These are phyloP conservation scores for Neoboletus brunneissimus DNA, from an alignment of 768 basidiomycete species.

Conservation along the genomic window DNA sequence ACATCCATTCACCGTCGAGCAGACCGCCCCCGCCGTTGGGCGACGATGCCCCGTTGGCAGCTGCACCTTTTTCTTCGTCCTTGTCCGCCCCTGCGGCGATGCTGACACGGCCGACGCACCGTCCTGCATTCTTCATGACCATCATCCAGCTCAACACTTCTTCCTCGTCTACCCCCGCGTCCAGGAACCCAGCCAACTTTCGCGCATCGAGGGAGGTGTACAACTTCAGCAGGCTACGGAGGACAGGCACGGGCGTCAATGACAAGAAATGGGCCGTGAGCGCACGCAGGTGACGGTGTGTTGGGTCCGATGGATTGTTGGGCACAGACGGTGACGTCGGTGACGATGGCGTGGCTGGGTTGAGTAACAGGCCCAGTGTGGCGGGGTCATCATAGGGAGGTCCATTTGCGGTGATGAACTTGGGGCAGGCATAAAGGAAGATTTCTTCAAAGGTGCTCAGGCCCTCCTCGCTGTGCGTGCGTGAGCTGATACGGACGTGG, in stretches of 20 bases:
- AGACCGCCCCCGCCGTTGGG: conserved; percentile 44
- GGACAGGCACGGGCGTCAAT: conserved; percentile 73
- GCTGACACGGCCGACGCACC: conserved; percentile 55
- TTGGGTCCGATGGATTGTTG: conserved; percentile 53
- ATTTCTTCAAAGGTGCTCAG: conserved; percentile 52
- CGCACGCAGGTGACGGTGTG: conserved; percentile 77
- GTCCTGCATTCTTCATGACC: conserved; percentile 88
- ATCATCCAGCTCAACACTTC: conserved; percentile 95
- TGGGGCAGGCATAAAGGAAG: conserved; percentile 92
- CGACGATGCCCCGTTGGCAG: conserved; percentile 12
- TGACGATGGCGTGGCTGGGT: conserved; percentile 37
- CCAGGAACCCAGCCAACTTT: conserved; percentile 90
- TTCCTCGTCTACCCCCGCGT: conserved; percentile 75
- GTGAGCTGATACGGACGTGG: not conserved
- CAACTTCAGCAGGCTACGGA: conserved; percentile 89
- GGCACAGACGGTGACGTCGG: conserved; percentile 24
- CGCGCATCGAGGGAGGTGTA: conserved; percentile 91
- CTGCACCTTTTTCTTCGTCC: conserved; percentile 27
- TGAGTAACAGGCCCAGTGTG: conserved; percentile 50
- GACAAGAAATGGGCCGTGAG: conserved; percentile 82
- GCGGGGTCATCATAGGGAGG: conserved; percentile 86
- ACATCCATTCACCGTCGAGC: conserved; percentile 82
- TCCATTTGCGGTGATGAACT: conserved; percentile 93
- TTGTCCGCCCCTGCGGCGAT: conserved; percentile 43
- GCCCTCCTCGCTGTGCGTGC: conserved; percentile 55